Base-by-base conservation (phyloP, 768 basidiomycete species). In the Exidia glandulosa region DNA sequence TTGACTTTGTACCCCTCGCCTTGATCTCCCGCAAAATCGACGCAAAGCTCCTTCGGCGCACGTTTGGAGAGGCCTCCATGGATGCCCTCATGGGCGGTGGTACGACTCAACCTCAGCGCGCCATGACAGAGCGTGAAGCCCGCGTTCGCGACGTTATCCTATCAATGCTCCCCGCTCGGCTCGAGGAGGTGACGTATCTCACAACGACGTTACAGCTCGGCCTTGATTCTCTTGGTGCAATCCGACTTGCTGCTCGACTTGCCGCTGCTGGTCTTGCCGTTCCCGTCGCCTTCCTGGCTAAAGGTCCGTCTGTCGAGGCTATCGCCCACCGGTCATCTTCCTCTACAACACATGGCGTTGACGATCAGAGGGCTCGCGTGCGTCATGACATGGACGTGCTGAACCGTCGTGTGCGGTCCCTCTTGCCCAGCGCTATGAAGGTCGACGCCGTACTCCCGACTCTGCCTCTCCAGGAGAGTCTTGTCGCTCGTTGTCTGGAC, bases 1-100 rank as follows among this genome's bases (percentile, higher is more conserved):
- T 81, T n/a, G 70, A 66, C 60, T 80, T 74, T 70, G 72, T 81
- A 59, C 78, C 79, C 4, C 63, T 81, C 59, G 80, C 70, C 65
- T 68, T 62, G 32, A 74, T 74, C 55, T 54, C 50, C 7, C 74
- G 73, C 25, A 74, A 74, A 62, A 61, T 66, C 6, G 73, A 74
- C 30, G 61, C 62, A 29, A 74, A 74, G 57, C 61, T 65, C 16
- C 59, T 73, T 37, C 32, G 63, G 16, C 56, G 60, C 12, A 50
- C 74, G 37, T 73, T 73, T 60, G 58, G 62, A 58, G 63, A 58
- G 4, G 61, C 66, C 9, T 59, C 60, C 7, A 55, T 72, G 33
- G 65, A 66, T 13, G 63, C 61, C 19, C 62, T 73, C 23, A 63
- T 54, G 50, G 41, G 41, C 16, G 41, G 23, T 45, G 23, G 25